phyloP scores from a whole-genome alignment of 345 rosid species.

The Sonneratia alba region DNA sequence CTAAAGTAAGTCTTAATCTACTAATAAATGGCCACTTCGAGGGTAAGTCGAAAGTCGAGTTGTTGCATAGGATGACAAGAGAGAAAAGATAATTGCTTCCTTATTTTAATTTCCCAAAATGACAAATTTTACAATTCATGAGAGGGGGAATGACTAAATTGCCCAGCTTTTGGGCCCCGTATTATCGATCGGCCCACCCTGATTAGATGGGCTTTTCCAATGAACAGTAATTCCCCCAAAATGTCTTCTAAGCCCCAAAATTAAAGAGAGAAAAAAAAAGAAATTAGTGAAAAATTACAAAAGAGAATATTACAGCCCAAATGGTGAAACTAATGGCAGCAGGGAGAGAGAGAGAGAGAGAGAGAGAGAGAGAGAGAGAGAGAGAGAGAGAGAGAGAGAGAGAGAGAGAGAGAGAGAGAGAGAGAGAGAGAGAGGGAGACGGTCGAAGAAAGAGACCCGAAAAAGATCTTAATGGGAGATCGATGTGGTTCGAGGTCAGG shows the following conservation, averaged over 20 bases:
- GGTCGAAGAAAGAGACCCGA: background rate
- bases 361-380: background rate
- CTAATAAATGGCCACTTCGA: too few species aligned
- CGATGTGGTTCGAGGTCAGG: slow-evolving; percentile 24
- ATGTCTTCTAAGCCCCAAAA: background rate
- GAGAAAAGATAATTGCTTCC: background rate
- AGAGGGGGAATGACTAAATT: background rate
- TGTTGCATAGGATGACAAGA: too few species aligned
- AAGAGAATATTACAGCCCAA: background rate
- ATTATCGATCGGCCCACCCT: background rate
- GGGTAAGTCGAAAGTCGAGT: too few species aligned
- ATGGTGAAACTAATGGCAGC: background rate
- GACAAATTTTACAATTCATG: background rate
- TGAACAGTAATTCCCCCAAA: background rate
- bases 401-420: background rate
- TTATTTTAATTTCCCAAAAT: background rate
- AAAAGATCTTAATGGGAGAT: background rate
- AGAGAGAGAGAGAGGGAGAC: background rate
- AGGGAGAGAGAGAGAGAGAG: background rate
- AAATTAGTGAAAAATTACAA: background rate
- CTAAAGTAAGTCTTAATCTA: too few species aligned
- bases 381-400: background rate
- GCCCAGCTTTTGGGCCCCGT: background rate
- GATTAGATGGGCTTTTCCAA: background rate
- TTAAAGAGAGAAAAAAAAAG: background rate